These are phyloP conservation scores for Hemileccinum impolitum DNA, from an alignment of 768 basidiomycete genomes.

Conservation along the genomic window DNA sequence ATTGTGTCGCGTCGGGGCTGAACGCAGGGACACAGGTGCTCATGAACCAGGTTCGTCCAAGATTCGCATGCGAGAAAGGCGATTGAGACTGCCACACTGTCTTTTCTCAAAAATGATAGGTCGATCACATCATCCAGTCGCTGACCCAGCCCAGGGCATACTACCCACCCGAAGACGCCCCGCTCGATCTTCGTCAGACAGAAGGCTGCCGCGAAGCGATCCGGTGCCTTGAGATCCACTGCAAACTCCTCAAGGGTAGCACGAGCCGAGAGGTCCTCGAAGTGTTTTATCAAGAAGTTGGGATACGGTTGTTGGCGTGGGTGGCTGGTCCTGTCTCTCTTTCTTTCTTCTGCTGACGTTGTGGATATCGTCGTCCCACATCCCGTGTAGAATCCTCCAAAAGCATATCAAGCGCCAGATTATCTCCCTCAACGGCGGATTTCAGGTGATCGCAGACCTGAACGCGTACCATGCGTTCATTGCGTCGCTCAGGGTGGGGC, in stretches of 20 bases:
- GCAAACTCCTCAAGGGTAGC: conserved; percentile 85
- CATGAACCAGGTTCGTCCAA: conserved; percentile 78
- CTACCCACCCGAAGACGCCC: conserved; percentile 78
- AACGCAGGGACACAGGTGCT: conserved; percentile 95
- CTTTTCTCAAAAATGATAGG: conserved; percentile 40
- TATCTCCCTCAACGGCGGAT: conserved; percentile 89
- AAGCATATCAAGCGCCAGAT: conserved; percentile 98
- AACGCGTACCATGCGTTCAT: conserved; percentile 93
- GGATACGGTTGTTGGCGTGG: conserved; percentile 80
- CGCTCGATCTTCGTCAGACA: conserved; percentile 82
- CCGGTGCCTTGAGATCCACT: conserved; percentile 84
- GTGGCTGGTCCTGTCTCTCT: conserved; percentile 29
- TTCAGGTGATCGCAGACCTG: conserved; percentile 93
- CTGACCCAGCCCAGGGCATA: conserved; percentile 85
- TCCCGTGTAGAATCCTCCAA: conserved; percentile 87
- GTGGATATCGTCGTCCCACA: too few relatives aligned
- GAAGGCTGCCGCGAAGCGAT: conserved; percentile 88
- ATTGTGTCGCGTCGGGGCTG: conserved; percentile 88
- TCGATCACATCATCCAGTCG: conserved; percentile 88
- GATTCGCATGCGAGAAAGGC: not conserved
- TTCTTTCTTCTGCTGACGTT: not conserved
- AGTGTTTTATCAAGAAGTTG: conserved; percentile 97
- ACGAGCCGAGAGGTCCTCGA: conserved; percentile 96
- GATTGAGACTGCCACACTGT: too few relatives aligned
- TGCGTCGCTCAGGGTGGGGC: conserved; percentile 69